Evolutionary conservation across 306 rosid genomes (phyloP), one percentile per base, ranked within the genome.

Genomic region (Cucurbita moschata): DNA sequence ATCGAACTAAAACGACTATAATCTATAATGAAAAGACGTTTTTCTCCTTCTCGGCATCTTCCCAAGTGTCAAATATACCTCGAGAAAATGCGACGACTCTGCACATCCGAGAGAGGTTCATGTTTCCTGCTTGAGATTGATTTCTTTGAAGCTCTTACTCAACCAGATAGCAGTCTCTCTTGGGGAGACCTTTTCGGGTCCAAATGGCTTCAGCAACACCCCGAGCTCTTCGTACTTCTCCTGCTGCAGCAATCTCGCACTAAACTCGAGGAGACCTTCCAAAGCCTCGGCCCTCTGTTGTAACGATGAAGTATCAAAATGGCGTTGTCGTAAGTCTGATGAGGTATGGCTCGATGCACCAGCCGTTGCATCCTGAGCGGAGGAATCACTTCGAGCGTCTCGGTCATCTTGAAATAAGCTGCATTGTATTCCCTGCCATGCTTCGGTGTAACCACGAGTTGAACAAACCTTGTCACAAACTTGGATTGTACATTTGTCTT

Each of bases 151-250:
- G 90, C 99, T 95, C 82, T 95, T 95, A 44, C 96, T 83, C 87
- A 95, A 86, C 99, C 99, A 95, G 73, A 95, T 95, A 26, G 99
- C 99, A 76, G 99, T 95, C 89, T 95, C 99, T 75, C 99, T 87
- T 1, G 99, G 96, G 68, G 97, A 91, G 80, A 89, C 99, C 81
- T 91, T 95, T 39, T 83, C 99, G 0, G 96, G 97, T 8, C 99
- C 99, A 74, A 95, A 95, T 46, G 99, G 99, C 85, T 89, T 95
- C 78, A 95, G 76, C 85, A 95, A 77, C 75, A 95, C 99, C 74
- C 97, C 99, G 5, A 95, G 96, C 83, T 95, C 99, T 9, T 91
- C 97, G 50, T 95, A 95, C 75, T 92, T 84, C 83, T 86, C 91
- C 9, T 89, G 92, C 72, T 86, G 91, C 10, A 91, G 96, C 82